phyloP scores from a whole-genome alignment of 2,329 filamentous ascomycete species.

The Amesomyces nigricolor region DNA sequence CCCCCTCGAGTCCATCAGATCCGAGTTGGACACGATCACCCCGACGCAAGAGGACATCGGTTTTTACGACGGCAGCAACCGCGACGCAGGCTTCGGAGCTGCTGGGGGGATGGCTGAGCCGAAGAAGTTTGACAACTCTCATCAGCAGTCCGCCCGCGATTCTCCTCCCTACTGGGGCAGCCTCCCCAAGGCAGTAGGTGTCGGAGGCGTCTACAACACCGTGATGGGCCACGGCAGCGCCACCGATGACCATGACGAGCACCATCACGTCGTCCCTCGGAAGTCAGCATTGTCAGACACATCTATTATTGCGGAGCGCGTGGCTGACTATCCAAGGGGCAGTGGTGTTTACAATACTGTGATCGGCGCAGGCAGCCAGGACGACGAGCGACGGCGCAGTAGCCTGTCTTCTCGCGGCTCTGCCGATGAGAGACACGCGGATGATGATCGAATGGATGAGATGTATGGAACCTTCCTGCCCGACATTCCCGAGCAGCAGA shows the following conservation, averaged over 20 bases:
- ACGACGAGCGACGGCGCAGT: constrained; percentile 18
- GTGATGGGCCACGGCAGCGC: constrained; percentile 18
- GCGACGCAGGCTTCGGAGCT: neutral
- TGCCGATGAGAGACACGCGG: neutral
- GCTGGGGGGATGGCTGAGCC: neutral
- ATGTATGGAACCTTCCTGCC: constrained; percentile 7
- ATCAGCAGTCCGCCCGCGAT: neutral
- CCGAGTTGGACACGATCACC: neutral
- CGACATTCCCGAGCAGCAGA: constrained; percentile 14
- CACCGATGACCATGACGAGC: constrained; percentile 1
- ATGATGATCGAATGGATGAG: neutral
- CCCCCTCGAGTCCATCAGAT: neutral
- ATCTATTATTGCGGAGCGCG: neutral
- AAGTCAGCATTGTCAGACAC: constrained; percentile 1
- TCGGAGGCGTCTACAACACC: constrained; percentile 23
- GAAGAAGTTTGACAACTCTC: neutral
- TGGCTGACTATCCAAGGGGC: constrained; percentile 10
- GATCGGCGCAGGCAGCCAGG: constrained; percentile 20
- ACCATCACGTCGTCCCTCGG: neutral
- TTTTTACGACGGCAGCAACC: neutral
- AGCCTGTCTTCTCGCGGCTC: neutral
- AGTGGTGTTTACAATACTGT: constrained; percentile 18
- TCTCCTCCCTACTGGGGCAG: constrained; percentile 23
- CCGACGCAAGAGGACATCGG: neutral
- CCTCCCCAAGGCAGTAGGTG: constrained; percentile 18